phyloP scores from a whole-genome alignment of 2,329 filamentous ascomycete genomes.

The Nemania serpens region DNA sequence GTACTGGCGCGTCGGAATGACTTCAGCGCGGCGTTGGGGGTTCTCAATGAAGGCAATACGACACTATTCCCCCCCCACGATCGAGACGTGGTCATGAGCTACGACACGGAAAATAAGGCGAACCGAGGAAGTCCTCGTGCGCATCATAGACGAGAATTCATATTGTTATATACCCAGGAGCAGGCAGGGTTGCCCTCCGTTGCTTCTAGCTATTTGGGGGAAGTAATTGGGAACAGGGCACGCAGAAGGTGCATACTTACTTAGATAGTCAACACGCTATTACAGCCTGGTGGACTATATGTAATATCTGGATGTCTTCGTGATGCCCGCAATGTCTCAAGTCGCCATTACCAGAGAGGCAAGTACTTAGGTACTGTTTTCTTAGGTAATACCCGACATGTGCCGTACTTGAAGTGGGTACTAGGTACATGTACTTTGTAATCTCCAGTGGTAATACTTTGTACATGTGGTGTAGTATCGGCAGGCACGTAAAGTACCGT shows the following conservation, averaged over 20 bases:
- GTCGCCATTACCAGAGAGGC: too few species aligned
- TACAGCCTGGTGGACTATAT: constrained; percentile 17
- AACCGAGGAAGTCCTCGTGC: constrained; percentile 24
- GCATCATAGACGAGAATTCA: constrained; percentile 24
- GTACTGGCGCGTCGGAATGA: constrained; percentile 35
- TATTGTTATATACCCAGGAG: constrained; percentile 27
- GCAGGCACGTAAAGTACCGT: not conserved
- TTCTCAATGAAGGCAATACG: constrained; percentile 20
- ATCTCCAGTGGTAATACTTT: too few species aligned
- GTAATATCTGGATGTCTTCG: not conserved
- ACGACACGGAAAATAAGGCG: constrained; percentile 25
- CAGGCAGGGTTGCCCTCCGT: constrained; percentile 14
- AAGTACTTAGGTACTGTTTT: too few species aligned
- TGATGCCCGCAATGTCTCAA: too few species aligned
- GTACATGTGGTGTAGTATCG: too few species aligned
- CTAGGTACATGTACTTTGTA: too few species aligned
- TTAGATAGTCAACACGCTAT: constrained; percentile 33
- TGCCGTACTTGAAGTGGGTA: too few species aligned
- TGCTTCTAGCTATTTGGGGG: not conserved
- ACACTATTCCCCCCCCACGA: constrained; percentile 31
- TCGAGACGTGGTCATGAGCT: constrained; percentile 37
- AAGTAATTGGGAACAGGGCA: not conserved
- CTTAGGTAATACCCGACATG: too few species aligned
- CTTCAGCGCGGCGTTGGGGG: constrained; percentile 40
- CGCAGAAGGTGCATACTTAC: not conserved